Conservation (phyloP, 2,329 filamentous ascomycete genomes). For the Colletotrichum lindemuthianum region DNA sequence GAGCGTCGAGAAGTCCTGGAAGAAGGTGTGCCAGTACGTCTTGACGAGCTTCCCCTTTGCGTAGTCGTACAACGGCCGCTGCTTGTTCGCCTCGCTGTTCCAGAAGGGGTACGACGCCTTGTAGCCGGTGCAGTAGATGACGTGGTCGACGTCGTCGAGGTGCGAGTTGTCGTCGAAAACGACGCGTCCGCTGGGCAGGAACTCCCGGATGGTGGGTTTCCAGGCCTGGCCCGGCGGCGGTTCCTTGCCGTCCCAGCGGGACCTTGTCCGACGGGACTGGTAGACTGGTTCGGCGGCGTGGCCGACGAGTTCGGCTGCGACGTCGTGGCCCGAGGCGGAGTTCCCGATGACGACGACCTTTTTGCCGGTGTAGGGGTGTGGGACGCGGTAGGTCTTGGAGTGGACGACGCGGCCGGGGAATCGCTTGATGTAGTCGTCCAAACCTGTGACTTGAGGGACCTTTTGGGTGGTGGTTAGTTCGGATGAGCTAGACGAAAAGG, state of each 20-base stretch:
- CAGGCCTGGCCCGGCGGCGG: constrained; percentile 60
- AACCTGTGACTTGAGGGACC: constrained; percentile 57
- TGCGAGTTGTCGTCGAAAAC: constrained; percentile 51
- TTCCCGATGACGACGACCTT: constrained; percentile 54
- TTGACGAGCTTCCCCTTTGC: constrained; percentile 51
- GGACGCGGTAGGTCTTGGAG: constrained; percentile 57
- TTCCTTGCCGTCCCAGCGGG: constrained; percentile 59
- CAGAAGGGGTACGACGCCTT: constrained; percentile 58
- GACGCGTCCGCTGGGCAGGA: constrained; percentile 53
- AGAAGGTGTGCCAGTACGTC: constrained; percentile 64
- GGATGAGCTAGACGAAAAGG: neutral
- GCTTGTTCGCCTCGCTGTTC: constrained; percentile 56
- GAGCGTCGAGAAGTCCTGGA: constrained; percentile 57
- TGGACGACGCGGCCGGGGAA: constrained; percentile 55
- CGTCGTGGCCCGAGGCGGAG: constrained; percentile 55
- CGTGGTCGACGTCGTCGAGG: constrained; percentile 48
- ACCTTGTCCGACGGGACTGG: constrained; percentile 60
- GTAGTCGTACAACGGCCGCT: constrained; percentile 61
- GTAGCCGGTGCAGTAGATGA: constrained; percentile 57
- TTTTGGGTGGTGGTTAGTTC: constrained; percentile 36
- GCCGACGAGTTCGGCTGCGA: constrained; percentile 49
- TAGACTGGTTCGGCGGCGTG: constrained; percentile 56
- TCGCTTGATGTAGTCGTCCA: constrained; percentile 49
- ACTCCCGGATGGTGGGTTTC: constrained; percentile 63
- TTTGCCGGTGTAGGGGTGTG: constrained; percentile 45